These are phyloP conservation scores for Beauveria sp. DNA, from an alignment of 2,329 filamentous ascomycete species.

Conservation along the genomic window DNA sequence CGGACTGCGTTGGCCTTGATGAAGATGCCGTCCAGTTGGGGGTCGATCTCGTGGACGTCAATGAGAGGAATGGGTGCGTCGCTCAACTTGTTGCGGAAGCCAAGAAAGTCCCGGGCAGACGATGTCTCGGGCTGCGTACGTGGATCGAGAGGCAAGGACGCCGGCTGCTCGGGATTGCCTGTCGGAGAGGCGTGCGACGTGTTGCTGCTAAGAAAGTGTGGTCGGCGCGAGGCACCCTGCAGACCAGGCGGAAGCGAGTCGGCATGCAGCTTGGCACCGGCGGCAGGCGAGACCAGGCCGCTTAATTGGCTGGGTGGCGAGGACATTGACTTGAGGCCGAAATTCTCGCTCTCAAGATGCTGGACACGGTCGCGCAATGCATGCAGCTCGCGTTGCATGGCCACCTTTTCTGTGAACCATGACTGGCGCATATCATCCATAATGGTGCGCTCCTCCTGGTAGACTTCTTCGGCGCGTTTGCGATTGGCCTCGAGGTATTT, in stretches of 20 bases:
- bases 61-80: conserved; percentile 38
- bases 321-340: conserved; percentile 23
- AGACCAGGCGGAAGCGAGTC: conserved; percentile 26
- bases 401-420: conserved; percentile 39
- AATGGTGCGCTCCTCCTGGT: conserved; percentile 44
- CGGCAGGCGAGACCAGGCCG: conserved; percentile 20
- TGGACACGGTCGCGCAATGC: conserved; percentile 32
- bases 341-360: conserved; percentile 30
- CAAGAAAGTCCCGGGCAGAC: conserved; percentile 28
- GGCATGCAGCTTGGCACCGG: background rate
- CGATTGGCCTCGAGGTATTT: conserved; percentile 47
- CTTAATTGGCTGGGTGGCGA: conserved; percentile 22
- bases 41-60: conserved; percentile 50
- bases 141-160: conserved; percentile 34
- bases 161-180: conserved; percentile 27
- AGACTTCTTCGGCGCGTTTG: conserved; percentile 46
- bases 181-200: conserved; percentile 27
- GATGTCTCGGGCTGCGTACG: conserved; percentile 35
- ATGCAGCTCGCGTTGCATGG: conserved; percentile 33
- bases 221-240: conserved; percentile 27
- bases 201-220: conserved; percentile 25
- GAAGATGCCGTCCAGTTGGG: conserved; percentile 51
- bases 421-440: conserved; percentile 43
- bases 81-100: conserved; percentile 22
- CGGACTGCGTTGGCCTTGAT: conserved; percentile 47